phyloP scores from a whole-genome alignment of 2,329 filamentous ascomycete genomes.

The Blastomyces gilchristii region DNA sequence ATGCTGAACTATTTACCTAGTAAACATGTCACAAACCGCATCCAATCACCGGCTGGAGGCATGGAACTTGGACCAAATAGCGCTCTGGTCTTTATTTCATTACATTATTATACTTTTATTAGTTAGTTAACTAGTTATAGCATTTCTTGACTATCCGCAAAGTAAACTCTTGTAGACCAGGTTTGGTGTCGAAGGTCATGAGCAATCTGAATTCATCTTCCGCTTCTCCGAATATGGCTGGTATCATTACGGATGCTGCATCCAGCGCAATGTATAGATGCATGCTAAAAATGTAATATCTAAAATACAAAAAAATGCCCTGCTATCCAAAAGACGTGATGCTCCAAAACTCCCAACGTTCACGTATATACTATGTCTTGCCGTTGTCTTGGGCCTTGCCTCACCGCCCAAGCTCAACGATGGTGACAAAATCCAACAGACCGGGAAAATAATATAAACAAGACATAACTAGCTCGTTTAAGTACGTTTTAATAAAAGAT shows the following conservation, averaged over 20 bases:
- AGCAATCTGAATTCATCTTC: not conserved
- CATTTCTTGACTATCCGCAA: not conserved
- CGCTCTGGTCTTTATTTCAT: not conserved
- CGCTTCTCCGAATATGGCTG: not conserved
- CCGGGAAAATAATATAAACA: not conserved
- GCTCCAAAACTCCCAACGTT: not conserved
- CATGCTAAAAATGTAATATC: conserved; percentile 1
- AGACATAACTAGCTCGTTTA: not conserved
- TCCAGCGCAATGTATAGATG: not conserved
- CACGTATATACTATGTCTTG: not conserved
- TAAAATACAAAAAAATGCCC: conserved; percentile 1
- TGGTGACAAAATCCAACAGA: not conserved
- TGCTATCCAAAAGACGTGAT: not conserved
- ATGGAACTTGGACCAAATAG: not conserved
- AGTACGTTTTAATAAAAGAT: not conserved
- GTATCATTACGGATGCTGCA: not conserved
- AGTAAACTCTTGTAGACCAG: not conserved
- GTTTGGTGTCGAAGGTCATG: not conserved
- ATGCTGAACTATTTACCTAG: not conserved
- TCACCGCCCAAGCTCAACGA: not conserved
- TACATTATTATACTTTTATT: not conserved
- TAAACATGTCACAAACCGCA: not conserved
- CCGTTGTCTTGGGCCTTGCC: not conserved
- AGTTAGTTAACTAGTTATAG: not conserved
- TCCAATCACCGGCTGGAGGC: not conserved